Base-by-base conservation (phyloP, 1,284 basidiomycete genomes). In the Ceratobasidium sp. region DNA sequence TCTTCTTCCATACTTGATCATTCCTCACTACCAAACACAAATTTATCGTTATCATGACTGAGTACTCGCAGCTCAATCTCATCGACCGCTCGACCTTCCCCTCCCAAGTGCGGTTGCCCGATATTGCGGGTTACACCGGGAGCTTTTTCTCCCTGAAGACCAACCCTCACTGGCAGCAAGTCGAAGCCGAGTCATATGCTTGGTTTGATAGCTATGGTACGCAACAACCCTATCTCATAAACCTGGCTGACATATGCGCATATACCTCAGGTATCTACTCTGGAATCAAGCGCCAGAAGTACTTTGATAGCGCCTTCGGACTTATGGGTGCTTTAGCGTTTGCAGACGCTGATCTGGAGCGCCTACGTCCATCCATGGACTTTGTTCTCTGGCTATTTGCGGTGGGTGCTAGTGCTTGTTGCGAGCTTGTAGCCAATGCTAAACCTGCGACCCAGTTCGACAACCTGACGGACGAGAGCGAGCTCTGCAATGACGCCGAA, bases 381-480 rank as follows among this genome's bases (percentile, higher is more conserved):
- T 17, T 10, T 32, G 22, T 38, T 25, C 20, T 15, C 8, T 29
- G 20, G 20, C 5, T 29, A 35, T 22, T n/a, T n/a, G n/a, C n/a
- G n/a, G n/a, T n/a, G n/a, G n/a, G n/a, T n/a, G 82, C 82, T 65
- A 22, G 77, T 73, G 53, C 64, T 34, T 10, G 20, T 29, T 20
- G 20, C 1, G 29, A 60, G 31, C 54, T 29, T 38, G 43, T 3
- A 12, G 45, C 6, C 29, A 15, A 7, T 22, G 42, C 50, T 1
- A 17, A 29, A 3, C 45, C 50, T 38, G 20, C 27, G n/a, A n/a
- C 3, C 17, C 27, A 32, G 81, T 79, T 80, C 5, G 80, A 82
- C 68, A 82, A 81, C 71, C 71, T 81, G 40, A 81, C 82, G 40
- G 82, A 82, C 70, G 81, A 81, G 0, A 79, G 78, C 20, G 72